Base-by-base conservation (phyloP, 2,329 filamentous ascomycete genomes). In the Ophiostoma quercus region DNA sequence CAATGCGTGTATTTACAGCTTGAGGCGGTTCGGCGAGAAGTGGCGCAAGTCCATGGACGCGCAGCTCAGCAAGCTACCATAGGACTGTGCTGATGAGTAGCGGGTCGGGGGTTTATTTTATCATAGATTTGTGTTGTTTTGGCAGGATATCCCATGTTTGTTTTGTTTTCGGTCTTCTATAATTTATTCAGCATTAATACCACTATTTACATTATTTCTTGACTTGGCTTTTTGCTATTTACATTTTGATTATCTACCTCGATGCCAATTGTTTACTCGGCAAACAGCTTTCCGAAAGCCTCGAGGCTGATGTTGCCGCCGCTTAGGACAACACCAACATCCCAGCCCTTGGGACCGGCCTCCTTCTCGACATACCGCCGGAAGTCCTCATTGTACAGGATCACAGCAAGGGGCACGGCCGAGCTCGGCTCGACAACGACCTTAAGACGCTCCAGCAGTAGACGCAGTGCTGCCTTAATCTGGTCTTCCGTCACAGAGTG, bases 361-460 rank as follows among this genome's bases (percentile, higher is more conserved):
- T 94, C 90, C 71, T 76, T 78, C 80, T 92, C 88, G 11, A 94
- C 90, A 79, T 90, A 79, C 14, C 76, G 77, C 71, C 92, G 82
- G 73, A 97, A 97, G 3, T 93, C 92, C 79, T 96, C 92, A 77
- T 97, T 90, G 74, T 87, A 97, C 74, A 98, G 80, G 68, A 88
- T 89, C 8, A 92, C 91, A 0, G 94, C 95, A 71, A 98, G 78
- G 1, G 88, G 87, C n/a, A 97, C 94, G 2, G 89, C 92, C 0
- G 91, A 87, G 79, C 90, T 94, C 29, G 94, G 94, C 83, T 98
- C 94, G 14, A 97, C 88, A 29, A 97, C 88, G 66, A 96, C 81
- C 86, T 98, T 97, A 84, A 95, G 88, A 71, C 94, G 82, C 85
- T 98, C 94, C 72, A 94, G 81, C 43, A 96, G 90, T 72, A 98